Evolutionary conservation across 2,329 filamentous ascomycete species (phyloP), one percentile per base, ranked within the genome.

Genomic region (Clonostachys sp.): DNA sequence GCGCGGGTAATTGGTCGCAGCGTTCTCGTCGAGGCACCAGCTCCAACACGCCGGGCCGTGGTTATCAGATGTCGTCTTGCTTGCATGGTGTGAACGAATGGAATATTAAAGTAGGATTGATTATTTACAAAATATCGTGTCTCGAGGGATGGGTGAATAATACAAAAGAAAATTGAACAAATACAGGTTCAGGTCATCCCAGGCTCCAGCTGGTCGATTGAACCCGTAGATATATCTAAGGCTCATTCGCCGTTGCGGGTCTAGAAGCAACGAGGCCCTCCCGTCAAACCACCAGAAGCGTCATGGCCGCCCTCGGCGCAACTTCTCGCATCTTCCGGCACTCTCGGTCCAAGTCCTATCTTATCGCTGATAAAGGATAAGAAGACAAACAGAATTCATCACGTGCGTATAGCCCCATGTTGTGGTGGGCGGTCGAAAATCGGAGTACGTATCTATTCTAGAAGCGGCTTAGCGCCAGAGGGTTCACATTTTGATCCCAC

Each of bases 401-500:
- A 71, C 67, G 63, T 68, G 67, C 45, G 16, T 43, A 44, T 55
- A 62, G 59, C 63, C 63, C 62, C 62, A 56, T 63, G 56, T 51
- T 56, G 55, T 53, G 53, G 52, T 51, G 45, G 18, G 46, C 49
- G 48, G 50, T 50, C 39, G 51, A 47, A 46, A 48, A 47, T 47
- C 48, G 41, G 24, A 50, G 45, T 46, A 53, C 48, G 51, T 48
- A 51, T 46, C 20, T 20, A 41, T 46, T 47, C 61, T 58, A 40
- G 48, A 64, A 61, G 43, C 43, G 60, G 60, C 49, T 66, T 60
- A 68, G 67, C 57, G 55, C 53, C 61, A 57, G 65, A 70, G 67
- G 67, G 67, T 65, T 67, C 65, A 64, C 62, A 66, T 64, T 70
- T 70, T 63, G 65, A 65, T 64, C 66, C 69, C 66, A 69, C 47